Conservation (phyloP, 257 asterid genomes). For the Eucommia ulmoides region DNA sequence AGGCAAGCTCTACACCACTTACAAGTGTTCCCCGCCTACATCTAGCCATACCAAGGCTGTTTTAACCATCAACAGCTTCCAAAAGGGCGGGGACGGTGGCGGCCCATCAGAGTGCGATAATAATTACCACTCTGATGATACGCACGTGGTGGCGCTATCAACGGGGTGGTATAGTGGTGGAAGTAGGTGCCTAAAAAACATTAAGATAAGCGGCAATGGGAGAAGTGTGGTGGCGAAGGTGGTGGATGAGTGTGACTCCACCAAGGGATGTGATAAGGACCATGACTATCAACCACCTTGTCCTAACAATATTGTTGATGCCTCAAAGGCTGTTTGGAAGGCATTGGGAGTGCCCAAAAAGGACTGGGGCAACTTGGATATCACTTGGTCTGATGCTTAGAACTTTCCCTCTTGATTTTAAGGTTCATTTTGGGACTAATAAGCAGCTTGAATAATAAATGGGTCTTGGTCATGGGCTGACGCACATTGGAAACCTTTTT, state of each 20-base stretch:
- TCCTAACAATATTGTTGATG: slow-evolving; percentile 18
- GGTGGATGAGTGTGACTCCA: too few species aligned
- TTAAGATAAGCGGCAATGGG: too few species aligned
- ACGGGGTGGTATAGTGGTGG: slow-evolving; percentile 33
- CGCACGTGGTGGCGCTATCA: slow-evolving; percentile 26
- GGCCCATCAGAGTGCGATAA: slow-evolving; percentile 34
- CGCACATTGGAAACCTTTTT: too few species aligned
- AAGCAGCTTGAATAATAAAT: too few species aligned
- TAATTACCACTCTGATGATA: slow-evolving; percentile 28
- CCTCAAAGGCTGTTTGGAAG: slow-evolving; percentile 22
- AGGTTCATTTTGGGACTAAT: too few species aligned
- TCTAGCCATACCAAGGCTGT: slow-evolving; percentile 19
- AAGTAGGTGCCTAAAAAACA: too few species aligned
- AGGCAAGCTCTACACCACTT: slow-evolving; percentile 18
- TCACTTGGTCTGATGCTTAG: slow-evolving; percentile 12
- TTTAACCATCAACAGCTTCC: slow-evolving; percentile 27
- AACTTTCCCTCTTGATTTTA: too few species aligned
- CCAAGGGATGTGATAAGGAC: too few species aligned
- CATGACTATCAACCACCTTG: too few species aligned
- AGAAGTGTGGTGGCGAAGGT: slow-evolving; percentile 32
- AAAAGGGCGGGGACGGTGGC: slow-evolving; percentile 38
- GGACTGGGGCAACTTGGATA: slow-evolving; percentile 6
- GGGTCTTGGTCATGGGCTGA: too few species aligned
- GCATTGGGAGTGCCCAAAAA: slow-evolving; percentile 16
- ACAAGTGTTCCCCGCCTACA: slow-evolving; percentile 26